Conservation (phyloP, 148 eudicot genomes). For the Suaeda aralocaspica region DNA sequence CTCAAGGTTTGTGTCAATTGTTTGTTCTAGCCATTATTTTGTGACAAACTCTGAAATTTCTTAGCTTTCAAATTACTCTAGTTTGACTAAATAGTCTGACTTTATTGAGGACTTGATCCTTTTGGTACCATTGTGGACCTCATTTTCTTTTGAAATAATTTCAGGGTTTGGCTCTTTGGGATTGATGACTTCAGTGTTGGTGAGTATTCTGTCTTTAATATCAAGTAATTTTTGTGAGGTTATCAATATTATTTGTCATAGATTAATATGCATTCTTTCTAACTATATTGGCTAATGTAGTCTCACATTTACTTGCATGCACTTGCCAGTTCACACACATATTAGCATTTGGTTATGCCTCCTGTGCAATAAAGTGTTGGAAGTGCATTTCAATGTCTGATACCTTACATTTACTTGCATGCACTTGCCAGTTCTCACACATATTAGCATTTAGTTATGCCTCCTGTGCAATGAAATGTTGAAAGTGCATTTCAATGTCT, state of each 20-base stretch:
- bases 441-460: neutral
- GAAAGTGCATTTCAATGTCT: neutral
- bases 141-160: constrained; percentile 17
- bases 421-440: neutral
- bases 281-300: neutral
- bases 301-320: neutral
- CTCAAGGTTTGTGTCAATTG: constrained; percentile 54
- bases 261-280: neutral
- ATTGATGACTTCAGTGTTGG: constrained; percentile 87
- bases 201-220: constrained; percentile 26
- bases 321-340: neutral
- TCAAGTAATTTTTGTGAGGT: neutral
- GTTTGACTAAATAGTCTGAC: neutral
- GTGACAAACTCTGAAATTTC: neutral
- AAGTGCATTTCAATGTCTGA: neutral
- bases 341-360: neutral
- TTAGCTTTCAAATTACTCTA: neutral
- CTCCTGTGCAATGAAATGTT: neutral
- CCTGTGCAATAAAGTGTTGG: neutral
- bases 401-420: neutral
- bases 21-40: neutral
- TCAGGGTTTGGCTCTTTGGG: constrained; percentile 88
- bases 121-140: neutral
- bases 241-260: neutral
- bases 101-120: neutral